phyloP scores from a whole-genome alignment of 1,284 basidiomycete species.

The Blastosporella zonata region DNA sequence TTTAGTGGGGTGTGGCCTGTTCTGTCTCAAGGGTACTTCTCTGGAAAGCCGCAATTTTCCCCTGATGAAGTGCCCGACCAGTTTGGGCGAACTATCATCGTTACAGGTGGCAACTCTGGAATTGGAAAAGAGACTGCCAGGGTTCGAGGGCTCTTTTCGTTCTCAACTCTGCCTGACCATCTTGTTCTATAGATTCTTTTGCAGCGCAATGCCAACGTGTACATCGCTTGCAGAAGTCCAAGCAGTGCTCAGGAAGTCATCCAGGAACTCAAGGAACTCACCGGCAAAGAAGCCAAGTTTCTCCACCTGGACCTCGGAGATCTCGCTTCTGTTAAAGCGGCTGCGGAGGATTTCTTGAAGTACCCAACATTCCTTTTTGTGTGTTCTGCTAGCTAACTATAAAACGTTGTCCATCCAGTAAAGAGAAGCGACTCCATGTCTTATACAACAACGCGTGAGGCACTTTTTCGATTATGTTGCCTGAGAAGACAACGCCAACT shows the following conservation, averaged over 20 bases:
- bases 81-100: slow-evolving; percentile 23
- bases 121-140: slow-evolving; percentile 16
- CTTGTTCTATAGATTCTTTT: slow-evolving; percentile 42
- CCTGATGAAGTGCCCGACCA: slow-evolving; percentile 21
- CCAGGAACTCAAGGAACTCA: slow-evolving; percentile 41
- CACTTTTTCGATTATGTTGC: not conserved
- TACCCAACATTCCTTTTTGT: slow-evolving; percentile 16
- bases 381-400: not conserved
- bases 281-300: slow-evolving; percentile 45
- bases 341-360: slow-evolving; percentile 50
- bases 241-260: slow-evolving; percentile 49
- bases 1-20: not conserved
- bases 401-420: slow-evolving; percentile 24
- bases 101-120: slow-evolving; percentile 27
- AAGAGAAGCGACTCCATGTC: slow-evolving; percentile 47
- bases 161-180: not conserved
- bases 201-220: slow-evolving; percentile 59
- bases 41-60: slow-evolving; percentile 13
- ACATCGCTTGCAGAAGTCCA: slow-evolving; percentile 52
- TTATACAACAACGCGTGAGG: slow-evolving; percentile 53
- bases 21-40: slow-evolving; percentile 17
- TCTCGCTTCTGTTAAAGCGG: slow-evolving; percentile 46
- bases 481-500: no score
- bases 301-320: slow-evolving; percentile 61
- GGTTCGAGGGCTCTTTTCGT: slow-evolving; percentile 15